Conservation (phyloP, 352 stramenopile species). For the Pythium plurisporium region DNA sequence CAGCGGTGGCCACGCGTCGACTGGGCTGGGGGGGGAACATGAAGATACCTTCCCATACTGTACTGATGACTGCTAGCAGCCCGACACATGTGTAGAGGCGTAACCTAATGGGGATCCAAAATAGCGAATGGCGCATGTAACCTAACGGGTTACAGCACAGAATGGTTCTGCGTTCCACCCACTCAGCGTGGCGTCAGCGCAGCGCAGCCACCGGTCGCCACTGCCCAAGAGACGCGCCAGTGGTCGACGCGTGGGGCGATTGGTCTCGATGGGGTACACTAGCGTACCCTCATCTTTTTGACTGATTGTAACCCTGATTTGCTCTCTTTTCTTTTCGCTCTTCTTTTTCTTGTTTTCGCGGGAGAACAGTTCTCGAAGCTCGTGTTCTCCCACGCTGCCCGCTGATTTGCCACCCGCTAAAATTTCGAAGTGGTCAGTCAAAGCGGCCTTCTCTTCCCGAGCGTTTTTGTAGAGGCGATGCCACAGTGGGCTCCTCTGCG, state of each 20-base stretch:
- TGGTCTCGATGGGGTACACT: neutral
- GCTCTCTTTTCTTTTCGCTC: neutral
- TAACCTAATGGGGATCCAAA: neutral
- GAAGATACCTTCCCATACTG: too few relatives aligned
- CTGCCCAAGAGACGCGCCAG: constrained; percentile 3
- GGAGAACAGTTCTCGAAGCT: too few relatives aligned
- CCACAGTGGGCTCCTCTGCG: too few relatives aligned
- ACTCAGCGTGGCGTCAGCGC: constrained; percentile 4
- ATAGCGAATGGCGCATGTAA: too few relatives aligned
- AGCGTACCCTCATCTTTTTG: too few relatives aligned
- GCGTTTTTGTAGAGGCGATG: neutral
- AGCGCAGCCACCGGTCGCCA: neutral
- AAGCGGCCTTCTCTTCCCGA: too few relatives aligned
- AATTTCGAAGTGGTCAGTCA: constrained; percentile 14
- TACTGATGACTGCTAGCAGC: too few relatives aligned
- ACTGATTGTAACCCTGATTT: neutral
- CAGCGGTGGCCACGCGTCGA: neutral
- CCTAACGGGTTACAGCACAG: too few relatives aligned
- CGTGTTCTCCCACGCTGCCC: neutral
- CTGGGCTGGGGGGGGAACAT: too few relatives aligned
- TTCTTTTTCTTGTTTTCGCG: neutral
- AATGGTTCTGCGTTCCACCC: too few relatives aligned
- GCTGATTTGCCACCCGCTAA: constrained; percentile 17
- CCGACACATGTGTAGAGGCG: too few relatives aligned
- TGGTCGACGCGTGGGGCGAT: neutral